Evolutionary conservation across 169 alveolate genomes (phyloP).

Genomic region (Plasmodium reichenowi): DNA sequence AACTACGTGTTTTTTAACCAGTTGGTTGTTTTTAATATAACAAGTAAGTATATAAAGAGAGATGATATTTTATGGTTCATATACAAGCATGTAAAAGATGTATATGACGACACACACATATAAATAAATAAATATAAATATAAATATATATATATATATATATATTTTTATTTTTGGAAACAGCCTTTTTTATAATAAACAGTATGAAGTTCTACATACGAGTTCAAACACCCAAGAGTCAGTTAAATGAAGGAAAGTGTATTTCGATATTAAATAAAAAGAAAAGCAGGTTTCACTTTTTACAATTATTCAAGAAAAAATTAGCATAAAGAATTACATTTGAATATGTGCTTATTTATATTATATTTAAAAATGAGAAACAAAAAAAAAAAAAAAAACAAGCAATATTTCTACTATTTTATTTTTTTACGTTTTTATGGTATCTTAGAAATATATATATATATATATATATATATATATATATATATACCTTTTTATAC

Average conservation of each 20-base stretch:
- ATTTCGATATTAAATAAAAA: slow-evolving; percentile 12
- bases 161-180: slow-evolving; percentile 14
- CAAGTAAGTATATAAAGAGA: slow-evolving; percentile 13
- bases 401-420: no score
- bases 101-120: not conserved
- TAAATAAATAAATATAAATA: not conserved
- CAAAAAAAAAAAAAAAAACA: no score
- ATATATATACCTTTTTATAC: no score
- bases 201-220: slow-evolving; percentile 60
- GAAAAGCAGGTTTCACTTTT: slow-evolving; percentile 9
- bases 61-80: no score
- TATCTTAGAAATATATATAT: no score
- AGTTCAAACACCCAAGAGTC: slow-evolving; percentile 50
- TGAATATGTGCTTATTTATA: not conserved
- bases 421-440: no score
- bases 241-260: slow-evolving; percentile 55
- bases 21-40: slow-evolving; percentile 48
- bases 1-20: slow-evolving; percentile 70
- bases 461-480: no score
- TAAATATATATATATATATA: not conserved
- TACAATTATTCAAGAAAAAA: slow-evolving; percentile 19
- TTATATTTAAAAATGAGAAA: no score
- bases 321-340: not conserved
- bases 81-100: no score
- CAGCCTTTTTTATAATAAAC: slow-evolving; percentile 43